phyloP scores from a whole-genome alignment of 352 stramenopile species.

The Bremia lactucae region DNA sequence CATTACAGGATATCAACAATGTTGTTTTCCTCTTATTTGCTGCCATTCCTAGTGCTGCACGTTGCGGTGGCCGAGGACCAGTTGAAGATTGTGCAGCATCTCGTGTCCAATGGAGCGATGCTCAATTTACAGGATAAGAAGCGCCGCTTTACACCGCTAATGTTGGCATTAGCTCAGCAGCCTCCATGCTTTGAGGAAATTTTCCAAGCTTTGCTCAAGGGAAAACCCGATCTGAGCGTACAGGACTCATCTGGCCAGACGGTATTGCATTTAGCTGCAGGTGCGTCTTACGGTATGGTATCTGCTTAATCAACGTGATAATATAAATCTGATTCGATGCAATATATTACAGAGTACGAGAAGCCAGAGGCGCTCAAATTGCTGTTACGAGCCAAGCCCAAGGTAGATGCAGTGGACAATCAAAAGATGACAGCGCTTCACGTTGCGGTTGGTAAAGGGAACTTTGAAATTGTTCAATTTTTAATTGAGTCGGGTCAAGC shows the following conservation, averaged over 20 bases:
- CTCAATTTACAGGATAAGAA: constrained; percentile 74
- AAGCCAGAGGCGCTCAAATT: constrained; percentile 46
- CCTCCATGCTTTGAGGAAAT: constrained; percentile 56
- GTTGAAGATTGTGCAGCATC: constrained; percentile 55
- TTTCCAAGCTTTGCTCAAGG: constrained; percentile 52
- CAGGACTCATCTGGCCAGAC: constrained; percentile 58
- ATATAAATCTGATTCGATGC: background rate
- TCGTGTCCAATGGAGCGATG: constrained; percentile 53
- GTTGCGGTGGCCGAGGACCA: constrained; percentile 63
- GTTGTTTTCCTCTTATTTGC: background rate
- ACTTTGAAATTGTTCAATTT: constrained; percentile 45
- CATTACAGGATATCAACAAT: background rate
- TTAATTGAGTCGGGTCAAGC: constrained; percentile 50
- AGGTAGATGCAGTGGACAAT: constrained; percentile 45
- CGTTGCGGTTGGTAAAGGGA: constrained; percentile 50
- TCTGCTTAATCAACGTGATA: background rate
- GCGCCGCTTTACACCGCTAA: constrained; percentile 60
- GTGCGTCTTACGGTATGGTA: constrained; percentile 10
- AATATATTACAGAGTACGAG: constrained; percentile 40
- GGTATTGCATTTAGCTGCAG: constrained; percentile 47
- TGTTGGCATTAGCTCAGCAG: constrained; percentile 64
- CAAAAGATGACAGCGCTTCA: constrained; percentile 76
- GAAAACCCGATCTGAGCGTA: constrained; percentile 50
- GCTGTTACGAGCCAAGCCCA: constrained; percentile 44
- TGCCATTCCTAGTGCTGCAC: constrained; percentile 44